These are phyloP conservation scores for Geotrichum reessii DNA, from an alignment of 1,139 yeast species.

Conservation along the genomic window DNA sequence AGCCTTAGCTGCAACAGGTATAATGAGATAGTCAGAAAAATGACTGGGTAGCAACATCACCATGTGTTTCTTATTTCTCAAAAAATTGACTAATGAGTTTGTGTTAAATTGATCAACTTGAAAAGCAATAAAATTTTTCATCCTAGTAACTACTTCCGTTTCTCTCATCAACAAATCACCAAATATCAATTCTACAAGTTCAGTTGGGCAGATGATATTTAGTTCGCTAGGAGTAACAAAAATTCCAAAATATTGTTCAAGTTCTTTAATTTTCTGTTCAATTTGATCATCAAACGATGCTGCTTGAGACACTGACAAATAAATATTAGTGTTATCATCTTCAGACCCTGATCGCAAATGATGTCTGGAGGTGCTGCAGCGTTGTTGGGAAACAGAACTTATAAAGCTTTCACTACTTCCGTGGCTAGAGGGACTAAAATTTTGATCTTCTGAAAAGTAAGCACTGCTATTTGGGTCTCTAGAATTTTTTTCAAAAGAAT, in stretches of 20 bases:
- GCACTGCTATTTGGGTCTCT: not conserved
- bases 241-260: slow-evolving; percentile 45
- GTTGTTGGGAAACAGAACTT: not conserved
- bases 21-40: not conserved
- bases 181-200: slow-evolving; percentile 39
- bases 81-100: not conserved
- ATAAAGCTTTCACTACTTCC: not conserved
- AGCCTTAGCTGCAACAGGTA: not conserved
- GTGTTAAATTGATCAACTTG: not conserved
- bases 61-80: not conserved
- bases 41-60: not conserved
- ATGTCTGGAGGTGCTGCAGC: slow-evolving; percentile 11
- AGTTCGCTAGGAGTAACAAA: slow-evolving; percentile 54
- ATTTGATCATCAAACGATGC: slow-evolving; percentile 4
- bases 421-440: not conserved
- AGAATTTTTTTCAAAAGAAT: not conserved
- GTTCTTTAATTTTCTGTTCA: slow-evolving; percentile 20
- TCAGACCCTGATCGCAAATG: not conserved
- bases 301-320: slow-evolving; percentile 16
- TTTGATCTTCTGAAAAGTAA: not conserved
- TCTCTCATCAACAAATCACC: slow-evolving; percentile 34
- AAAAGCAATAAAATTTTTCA: not conserved
- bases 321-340: slow-evolving; percentile 12
- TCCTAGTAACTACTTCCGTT: not conserved
- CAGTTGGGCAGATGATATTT: slow-evolving; percentile 47